These are phyloP conservation scores for Chondrus crispus DNA, from an alignment of 23 red algal genomes.

Conservation along the genomic window DNA sequence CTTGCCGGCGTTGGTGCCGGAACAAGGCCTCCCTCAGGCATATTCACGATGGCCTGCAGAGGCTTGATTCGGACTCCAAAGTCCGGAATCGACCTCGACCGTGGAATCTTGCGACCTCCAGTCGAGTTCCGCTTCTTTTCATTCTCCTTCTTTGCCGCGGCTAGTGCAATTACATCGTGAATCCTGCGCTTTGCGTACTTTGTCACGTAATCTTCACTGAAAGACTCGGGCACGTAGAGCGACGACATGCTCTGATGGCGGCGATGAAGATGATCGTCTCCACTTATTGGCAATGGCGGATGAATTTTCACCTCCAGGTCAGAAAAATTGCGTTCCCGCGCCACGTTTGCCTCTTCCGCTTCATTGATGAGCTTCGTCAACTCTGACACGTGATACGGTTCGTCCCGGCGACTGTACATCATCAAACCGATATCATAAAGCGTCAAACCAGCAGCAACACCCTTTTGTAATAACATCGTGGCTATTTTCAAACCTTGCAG, in stretches of 20 bases:
- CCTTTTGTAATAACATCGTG: conserved; percentile 82
- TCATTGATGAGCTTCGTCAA: conserved; percentile 68
- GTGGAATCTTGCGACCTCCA: not conserved
- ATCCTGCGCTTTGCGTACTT: conserved; percentile 53
- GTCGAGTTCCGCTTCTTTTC: not conserved
- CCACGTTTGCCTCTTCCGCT: conserved; percentile 45
- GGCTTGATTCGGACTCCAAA: conserved; percentile 46
- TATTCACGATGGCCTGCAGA: conserved; percentile 22
- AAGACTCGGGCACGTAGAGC: conserved; percentile 25
- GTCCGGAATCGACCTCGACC: conserved; percentile 51
- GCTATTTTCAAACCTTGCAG: conserved; percentile 74
- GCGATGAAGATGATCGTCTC: conserved; percentile 4
- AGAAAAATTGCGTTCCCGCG: conserved; percentile 42
- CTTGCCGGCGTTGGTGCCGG: not conserved
- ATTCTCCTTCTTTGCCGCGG: conserved; percentile 26
- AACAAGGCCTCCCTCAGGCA: not conserved
- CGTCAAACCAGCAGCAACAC: conserved; percentile 65
- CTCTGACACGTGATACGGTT: conserved; percentile 46
- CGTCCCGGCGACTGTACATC: conserved; percentile 64
- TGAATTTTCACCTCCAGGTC: not conserved
- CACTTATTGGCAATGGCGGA: not conserved
- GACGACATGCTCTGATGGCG: conserved; percentile 55
- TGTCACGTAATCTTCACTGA: conserved; percentile 40
- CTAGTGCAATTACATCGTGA: conserved; percentile 17
- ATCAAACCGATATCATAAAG: conserved; percentile 87